A percentile compares a stretch with the other conserved stretches of the same genome.
Conservation (phyloP, 2,329 filamentous ascomycete species). For the Trichophyton equinum region DNA sequence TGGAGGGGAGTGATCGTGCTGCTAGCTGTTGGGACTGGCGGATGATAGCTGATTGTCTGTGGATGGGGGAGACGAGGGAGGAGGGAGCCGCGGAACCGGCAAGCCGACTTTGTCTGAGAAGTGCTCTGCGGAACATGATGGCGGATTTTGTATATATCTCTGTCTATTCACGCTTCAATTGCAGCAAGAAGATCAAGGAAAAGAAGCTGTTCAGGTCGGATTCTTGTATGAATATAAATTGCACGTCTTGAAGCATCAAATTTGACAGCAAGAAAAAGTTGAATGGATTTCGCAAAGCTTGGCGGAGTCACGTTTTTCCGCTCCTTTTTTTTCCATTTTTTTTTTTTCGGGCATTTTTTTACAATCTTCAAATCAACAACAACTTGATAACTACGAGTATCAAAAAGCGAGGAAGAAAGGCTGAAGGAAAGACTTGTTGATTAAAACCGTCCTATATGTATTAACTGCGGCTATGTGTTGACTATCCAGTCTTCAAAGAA, state of each 20-base stretch:
- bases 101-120: slow-evolving; percentile 32
- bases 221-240: neutral
- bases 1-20: slow-evolving; percentile 24
- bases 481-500: neutral
- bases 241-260: slow-evolving; percentile 1
- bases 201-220: neutral
- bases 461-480: neutral
- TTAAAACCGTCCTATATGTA: neutral
- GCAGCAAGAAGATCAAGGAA: neutral
- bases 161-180: neutral
- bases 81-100: slow-evolving; percentile 24
- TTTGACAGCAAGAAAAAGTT: slow-evolving; percentile 10
- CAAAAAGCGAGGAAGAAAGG: neutral
- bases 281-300: neutral
- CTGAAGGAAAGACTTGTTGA: neutral
- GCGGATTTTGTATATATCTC: neutral
- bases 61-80: slow-evolving; percentile 21
- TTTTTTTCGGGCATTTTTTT: too few species aligned
- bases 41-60: slow-evolving; percentile 25
- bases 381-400: too few species aligned
- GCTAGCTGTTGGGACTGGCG: slow-evolving; percentile 20
- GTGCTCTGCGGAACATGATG: slow-evolving; percentile 31
- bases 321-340: neutral
- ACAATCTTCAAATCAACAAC: too few species aligned
- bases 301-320: neutral